phyloP scores from a whole-genome alignment of 1,284 basidiomycete genomes.

The Rhodotorula sp. region DNA sequence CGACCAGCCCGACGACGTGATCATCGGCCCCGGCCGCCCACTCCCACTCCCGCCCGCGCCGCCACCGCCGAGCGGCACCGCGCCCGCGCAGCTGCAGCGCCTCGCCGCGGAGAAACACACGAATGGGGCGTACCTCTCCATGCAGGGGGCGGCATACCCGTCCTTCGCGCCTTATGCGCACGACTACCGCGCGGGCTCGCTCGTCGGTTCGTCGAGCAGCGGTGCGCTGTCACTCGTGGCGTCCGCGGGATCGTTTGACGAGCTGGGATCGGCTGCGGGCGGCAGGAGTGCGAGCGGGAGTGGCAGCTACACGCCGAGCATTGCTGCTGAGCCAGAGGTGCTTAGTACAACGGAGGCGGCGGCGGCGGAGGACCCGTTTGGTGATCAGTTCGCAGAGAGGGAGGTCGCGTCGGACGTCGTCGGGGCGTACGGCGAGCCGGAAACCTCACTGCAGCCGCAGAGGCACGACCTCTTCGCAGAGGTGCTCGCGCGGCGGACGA shows the following conservation, averaged over 20 bases:
- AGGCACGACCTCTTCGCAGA: background rate
- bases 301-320: background rate
- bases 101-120: background rate
- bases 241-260: background rate
- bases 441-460: background rate
- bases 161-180: background rate
- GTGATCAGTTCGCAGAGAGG: background rate
- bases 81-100: background rate
- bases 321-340: background rate
- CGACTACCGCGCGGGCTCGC: background rate
- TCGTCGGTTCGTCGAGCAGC: background rate
- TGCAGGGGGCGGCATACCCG: background rate
- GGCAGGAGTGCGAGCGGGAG: background rate
- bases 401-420: background rate
- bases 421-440: background rate
- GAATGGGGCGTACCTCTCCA: background rate
- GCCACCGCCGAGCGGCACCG: background rate
- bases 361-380: background rate
- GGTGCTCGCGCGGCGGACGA: background rate
- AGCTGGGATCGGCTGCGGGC: background rate
- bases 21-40: constrained; percentile 25
- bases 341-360: background rate
- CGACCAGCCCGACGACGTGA: constrained; percentile 14
- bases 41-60: background rate
- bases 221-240: background rate